Conservation (phyloP, 139 green algal species). For the Chlamydomonas sp. region DNA sequence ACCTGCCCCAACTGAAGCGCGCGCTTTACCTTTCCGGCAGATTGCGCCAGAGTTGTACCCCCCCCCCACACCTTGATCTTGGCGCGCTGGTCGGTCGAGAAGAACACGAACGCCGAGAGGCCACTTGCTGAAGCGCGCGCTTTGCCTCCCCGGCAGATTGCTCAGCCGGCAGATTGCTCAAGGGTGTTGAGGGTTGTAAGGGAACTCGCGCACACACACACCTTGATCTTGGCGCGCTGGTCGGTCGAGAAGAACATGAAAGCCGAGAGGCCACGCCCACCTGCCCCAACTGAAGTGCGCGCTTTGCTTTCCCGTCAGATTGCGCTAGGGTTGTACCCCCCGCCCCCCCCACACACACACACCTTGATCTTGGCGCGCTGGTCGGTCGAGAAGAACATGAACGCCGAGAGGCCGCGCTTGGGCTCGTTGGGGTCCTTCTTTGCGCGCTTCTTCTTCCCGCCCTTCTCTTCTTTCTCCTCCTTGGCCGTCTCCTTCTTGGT, state of each 20-base stretch:
- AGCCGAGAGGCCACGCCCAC: conserved; percentile 37
- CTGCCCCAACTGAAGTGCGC: conserved; percentile 37
- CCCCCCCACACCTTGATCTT: too few relatives aligned
- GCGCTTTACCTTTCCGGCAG: neutral
- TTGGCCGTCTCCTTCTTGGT: conserved; percentile 18
- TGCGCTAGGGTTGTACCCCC: neutral
- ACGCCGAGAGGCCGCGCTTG: conserved; percentile 73
- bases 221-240: too few relatives aligned
- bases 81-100: too few relatives aligned
- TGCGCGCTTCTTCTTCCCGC: conserved; percentile 42
- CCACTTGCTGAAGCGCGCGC: neutral
- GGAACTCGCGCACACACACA: too few relatives aligned
- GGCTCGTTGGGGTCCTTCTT: conserved; percentile 77
- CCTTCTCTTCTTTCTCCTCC: conserved; percentile 4
- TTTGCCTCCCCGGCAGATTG: neutral
- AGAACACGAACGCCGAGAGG: conserved; percentile 1
- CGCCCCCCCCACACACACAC: too few relatives aligned
- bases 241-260: conserved; percentile 6
- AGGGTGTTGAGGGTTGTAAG: neutral
- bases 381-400: conserved; percentile 78
- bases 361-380: conserved; percentile 45
- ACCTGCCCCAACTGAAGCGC: conserved; percentile 49
- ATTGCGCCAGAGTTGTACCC: neutral
- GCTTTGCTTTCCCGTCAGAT: neutral
- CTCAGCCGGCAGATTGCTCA: neutral